phyloP scores from a whole-genome alignment of 148 eudicot genomes.

The Vaccinium macrocarpon region DNA sequence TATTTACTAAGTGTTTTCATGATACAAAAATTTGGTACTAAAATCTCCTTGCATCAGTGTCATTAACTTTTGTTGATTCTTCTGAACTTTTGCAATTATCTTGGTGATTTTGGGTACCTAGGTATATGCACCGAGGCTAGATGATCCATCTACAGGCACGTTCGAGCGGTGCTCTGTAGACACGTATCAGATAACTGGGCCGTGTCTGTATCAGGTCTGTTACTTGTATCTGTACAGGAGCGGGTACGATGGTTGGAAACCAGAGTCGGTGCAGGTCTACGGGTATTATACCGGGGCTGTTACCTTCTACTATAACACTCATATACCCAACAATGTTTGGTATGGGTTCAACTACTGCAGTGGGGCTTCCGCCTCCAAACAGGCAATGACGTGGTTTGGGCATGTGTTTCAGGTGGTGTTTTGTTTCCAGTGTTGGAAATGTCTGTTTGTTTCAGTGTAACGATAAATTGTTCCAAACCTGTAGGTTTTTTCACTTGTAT shows the following conservation, averaged over 20 bases:
- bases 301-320: constrained; percentile 33
- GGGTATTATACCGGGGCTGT: constrained; percentile 29
- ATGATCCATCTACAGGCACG: constrained; percentile 39
- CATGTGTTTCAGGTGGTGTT: constrained; percentile 17
- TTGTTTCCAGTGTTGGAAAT: constrained; percentile 21
- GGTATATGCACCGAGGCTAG: constrained; percentile 55
- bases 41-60: not conserved
- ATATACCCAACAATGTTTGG: constrained; percentile 35
- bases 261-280: constrained; percentile 35
- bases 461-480: not conserved
- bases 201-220: constrained; percentile 47
- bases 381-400: constrained; percentile 12
- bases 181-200: constrained; percentile 35
- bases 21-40: not conserved
- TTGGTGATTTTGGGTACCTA: constrained; percentile 7
- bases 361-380: constrained; percentile 13
- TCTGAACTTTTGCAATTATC: not conserved
- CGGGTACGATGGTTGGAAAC: constrained; percentile 53
- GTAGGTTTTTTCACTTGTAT: not conserved
- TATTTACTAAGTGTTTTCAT: not conserved
- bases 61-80: not conserved
- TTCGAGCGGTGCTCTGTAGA: constrained; percentile 53
- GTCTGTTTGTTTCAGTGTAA: constrained; percentile 14
- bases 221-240: constrained; percentile 52
- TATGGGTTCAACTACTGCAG: constrained; percentile 47